Conservation (phyloP, 2,329 filamentous ascomycete genomes). For the Penicillium thymicola region DNA sequence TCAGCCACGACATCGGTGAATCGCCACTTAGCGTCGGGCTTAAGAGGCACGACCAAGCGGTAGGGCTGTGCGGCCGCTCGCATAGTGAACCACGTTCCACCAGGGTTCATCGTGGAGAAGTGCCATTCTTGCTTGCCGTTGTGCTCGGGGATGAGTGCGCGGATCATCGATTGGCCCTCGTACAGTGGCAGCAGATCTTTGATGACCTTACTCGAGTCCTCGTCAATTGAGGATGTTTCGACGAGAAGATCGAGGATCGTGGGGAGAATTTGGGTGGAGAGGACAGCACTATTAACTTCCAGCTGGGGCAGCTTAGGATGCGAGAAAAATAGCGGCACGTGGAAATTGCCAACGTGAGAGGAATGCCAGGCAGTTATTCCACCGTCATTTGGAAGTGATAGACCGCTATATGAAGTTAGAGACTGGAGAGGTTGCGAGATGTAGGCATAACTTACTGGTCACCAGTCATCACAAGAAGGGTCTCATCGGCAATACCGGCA, state of each 20-base stretch:
- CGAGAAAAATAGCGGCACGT: conserved; percentile 25
- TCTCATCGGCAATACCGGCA: conserved; percentile 29
- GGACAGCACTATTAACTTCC: conserved; percentile 20
- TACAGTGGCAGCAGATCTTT: conserved; percentile 45
- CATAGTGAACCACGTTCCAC: conserved; percentile 56
- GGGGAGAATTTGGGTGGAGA: conserved; percentile 41
- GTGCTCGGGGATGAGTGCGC: conserved; percentile 36
- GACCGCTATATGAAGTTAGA: conserved; percentile 13
- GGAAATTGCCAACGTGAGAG: conserved; percentile 26
- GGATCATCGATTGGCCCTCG: conserved; percentile 48
- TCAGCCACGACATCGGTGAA: conserved; percentile 38
- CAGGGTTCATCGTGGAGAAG: conserved; percentile 37
- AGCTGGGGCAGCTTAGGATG: conserved; percentile 26
- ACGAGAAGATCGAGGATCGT: conserved; percentile 48
- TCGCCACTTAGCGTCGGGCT: conserved; percentile 60
- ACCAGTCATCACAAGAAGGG: conserved; percentile 29
- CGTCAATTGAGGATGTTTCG: conserved; percentile 41
- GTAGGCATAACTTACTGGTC: conserved; percentile 21
- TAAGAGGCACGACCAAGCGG: conserved; percentile 70
- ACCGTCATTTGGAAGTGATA: conserved; percentile 27
- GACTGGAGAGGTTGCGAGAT: too few species aligned
- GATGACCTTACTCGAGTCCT: conserved; percentile 32
- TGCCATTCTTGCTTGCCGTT: conserved; percentile 36
- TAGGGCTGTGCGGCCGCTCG: conserved; percentile 69
- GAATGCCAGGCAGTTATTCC: conserved; percentile 30